phyloP scores from a whole-genome alignment of 768 basidiomycete species.

The Filobasidium wieringae region DNA sequence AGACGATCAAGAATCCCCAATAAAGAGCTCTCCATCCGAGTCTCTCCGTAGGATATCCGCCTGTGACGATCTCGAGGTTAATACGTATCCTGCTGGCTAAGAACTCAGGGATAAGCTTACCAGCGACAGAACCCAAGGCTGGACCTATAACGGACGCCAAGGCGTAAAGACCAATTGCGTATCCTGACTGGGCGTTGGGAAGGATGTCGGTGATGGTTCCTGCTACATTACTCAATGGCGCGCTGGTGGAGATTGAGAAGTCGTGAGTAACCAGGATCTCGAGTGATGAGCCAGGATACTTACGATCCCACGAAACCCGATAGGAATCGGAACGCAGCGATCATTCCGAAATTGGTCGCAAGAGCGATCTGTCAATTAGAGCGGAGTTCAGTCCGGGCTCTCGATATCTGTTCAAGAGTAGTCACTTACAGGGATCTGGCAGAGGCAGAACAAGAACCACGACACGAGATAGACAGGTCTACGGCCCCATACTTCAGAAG shows the following conservation, averaged over 20 bases:
- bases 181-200: conserved; percentile 18
- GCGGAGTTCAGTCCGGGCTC: conserved; percentile 7
- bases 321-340: conserved; percentile 22
- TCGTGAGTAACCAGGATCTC: conserved; percentile 5
- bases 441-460: conserved; percentile 23
- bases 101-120: conserved; percentile 21
- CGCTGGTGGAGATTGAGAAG: neutral
- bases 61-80: no score
- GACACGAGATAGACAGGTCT: conserved; percentile 23
- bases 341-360: conserved; percentile 16
- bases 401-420: conserved; percentile 12
- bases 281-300: neutral
- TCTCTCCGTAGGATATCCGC: neutral
- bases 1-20: conserved; percentile 19
- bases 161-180: conserved; percentile 3
- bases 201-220: conserved; percentile 23
- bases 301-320: conserved; percentile 24
- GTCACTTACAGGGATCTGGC: conserved; percentile 21
- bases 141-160: conserved; percentile 16
- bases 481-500: conserved; percentile 14
- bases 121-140: conserved; percentile 20
- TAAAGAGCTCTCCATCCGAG: conserved; percentile 4
- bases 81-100: conserved; percentile 12
- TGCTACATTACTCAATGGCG: conserved; percentile 18
- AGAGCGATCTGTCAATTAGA: conserved; percentile 14